phyloP scores from a whole-genome alignment of 208 protist species.

The Leishmania major region DNA sequence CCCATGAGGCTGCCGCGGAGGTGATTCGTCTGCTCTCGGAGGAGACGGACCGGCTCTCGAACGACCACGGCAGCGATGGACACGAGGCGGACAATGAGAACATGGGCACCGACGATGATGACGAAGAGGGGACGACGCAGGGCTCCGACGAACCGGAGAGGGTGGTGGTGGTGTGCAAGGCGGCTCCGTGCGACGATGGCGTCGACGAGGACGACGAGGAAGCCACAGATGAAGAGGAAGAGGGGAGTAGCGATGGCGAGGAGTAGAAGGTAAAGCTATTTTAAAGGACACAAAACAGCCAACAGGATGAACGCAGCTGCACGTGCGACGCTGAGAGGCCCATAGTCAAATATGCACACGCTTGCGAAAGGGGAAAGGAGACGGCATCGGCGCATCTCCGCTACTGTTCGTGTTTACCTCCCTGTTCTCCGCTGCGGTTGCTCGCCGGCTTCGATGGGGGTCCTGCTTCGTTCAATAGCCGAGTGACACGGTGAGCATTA shows the following conservation, averaged over 20 bases:
- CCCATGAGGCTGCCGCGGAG: constrained; percentile 75
- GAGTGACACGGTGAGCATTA: neutral
- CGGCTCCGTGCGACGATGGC: constrained; percentile 9
- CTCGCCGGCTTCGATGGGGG: neutral
- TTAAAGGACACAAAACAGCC: neutral
- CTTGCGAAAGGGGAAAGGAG: too few species aligned
- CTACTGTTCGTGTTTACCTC: neutral
- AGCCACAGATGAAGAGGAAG: constrained; percentile 10
- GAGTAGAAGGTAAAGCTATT: constrained; percentile 8
- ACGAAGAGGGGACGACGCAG: neutral
- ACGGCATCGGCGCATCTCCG: neutral
- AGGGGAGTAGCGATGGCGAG: constrained; percentile 14
- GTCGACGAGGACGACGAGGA: constrained; percentile 10
- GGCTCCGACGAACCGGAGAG: neutral
- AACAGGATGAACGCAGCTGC: neutral
- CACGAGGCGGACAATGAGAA: constrained; percentile 52
- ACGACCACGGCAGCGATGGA: constrained; percentile 44
- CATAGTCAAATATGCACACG: constrained; percentile 2
- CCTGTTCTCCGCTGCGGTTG: neutral
- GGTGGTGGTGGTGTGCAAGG: neutral
- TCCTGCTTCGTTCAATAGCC: neutral
- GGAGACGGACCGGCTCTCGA: constrained; percentile 56
- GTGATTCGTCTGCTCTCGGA: constrained; percentile 77
- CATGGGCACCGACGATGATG: constrained; percentile 31
- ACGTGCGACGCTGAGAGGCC: neutral